Evolutionary conservation across 192 early-diverging fungal genomes (phyloP), one percentile per base, ranked within the genome.

Genomic region (Phlyctochytrium bullatum): DNA sequence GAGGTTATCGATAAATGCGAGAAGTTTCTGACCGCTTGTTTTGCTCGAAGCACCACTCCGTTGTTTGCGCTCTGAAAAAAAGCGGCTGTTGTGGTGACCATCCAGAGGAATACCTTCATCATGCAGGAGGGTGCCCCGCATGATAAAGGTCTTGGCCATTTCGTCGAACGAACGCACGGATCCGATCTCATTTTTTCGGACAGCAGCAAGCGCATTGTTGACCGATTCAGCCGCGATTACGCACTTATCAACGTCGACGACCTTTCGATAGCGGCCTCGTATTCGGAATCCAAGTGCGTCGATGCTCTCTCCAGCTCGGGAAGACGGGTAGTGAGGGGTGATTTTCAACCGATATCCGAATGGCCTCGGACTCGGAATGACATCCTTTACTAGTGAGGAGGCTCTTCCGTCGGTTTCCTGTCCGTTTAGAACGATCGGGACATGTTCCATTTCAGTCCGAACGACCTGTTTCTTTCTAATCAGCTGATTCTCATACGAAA

Each of bases 191-290:
- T 57, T 6, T 3, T 51, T 28, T 34, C 68, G 76, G 36, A 84
- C 76, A 25, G 67, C 67, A 35, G 64, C 65, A 34, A 82, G 73
- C 3, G 80, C 87, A 4, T 62, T 80, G 20, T 87, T 83, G 32
- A 90, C 78, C 23, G 78, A 74, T 23, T 87, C 82, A 0, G 85
- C 86, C 3, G 81, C 88, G 59, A 90, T 83, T 6, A 80, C 75
- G 69, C 88, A 90, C 10, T 84, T 73, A 50, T 86, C 86, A 40
- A 90, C 83, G 66, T 90, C 88, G 57, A 90, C 61, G 17, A 90
- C 83, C 20, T 52, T 30, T 17, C 77, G 72, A 25, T 79, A 75
- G 61, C 84, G 79, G 24, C 88, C 88, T 27, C 75, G 65, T 35
- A 81, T 65, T 33, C 73, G 66, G 67, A 86, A 90, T 24, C 88